These are phyloP conservation scores for Pilobolus umbonatus DNA, from an alignment of 192 early-diverging fungal genomes.

Conservation along the genomic window DNA sequence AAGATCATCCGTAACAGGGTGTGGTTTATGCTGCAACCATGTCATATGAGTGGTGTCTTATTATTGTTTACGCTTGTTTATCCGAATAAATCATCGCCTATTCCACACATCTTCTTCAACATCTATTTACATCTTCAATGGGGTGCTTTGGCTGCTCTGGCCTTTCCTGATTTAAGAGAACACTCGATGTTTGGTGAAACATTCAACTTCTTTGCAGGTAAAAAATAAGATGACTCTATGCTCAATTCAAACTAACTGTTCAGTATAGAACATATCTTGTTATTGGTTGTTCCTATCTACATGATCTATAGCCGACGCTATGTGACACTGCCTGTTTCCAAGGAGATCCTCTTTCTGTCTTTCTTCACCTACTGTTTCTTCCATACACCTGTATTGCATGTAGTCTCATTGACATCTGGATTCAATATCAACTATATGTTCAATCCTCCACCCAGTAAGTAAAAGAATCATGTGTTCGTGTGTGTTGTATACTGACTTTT, in stretches of 20 bases:
- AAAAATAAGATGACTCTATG: neutral
- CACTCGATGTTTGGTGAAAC: conserved; percentile 41
- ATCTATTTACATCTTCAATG: conserved; percentile 52
- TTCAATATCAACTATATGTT: conserved; percentile 50
- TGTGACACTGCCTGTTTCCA: conserved; percentile 42
- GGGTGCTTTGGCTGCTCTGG: conserved; percentile 45
- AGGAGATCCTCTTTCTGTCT: conserved; percentile 42
- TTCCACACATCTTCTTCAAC: conserved; percentile 41
- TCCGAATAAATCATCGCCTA: conserved; percentile 36
- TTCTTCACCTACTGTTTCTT: conserved; percentile 47
- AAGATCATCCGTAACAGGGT: conserved; percentile 36
- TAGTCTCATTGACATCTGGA: conserved; percentile 36
- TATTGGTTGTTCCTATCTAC: conserved; percentile 43
- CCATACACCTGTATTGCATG: conserved; percentile 42
- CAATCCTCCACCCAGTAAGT: conserved; percentile 47
- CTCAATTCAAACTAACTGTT: neutral
- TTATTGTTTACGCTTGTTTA: conserved; percentile 39
- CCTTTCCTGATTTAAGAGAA: conserved; percentile 48
- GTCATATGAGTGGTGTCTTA: conserved; percentile 49
- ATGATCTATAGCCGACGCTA: conserved; percentile 50
- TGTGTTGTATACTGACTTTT: neutral
- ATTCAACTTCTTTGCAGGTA: conserved; percentile 49
- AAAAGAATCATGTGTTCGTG: neutral
- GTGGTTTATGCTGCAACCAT: conserved; percentile 47
- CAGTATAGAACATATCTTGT: conserved; percentile 39